Percentiles rank a stretch among this genome's conserved stretches.
Evolutionary conservation across 2,329 filamentous ascomycete genomes (phyloP).

Genomic region (Colletotrichum shisoi): DNA sequence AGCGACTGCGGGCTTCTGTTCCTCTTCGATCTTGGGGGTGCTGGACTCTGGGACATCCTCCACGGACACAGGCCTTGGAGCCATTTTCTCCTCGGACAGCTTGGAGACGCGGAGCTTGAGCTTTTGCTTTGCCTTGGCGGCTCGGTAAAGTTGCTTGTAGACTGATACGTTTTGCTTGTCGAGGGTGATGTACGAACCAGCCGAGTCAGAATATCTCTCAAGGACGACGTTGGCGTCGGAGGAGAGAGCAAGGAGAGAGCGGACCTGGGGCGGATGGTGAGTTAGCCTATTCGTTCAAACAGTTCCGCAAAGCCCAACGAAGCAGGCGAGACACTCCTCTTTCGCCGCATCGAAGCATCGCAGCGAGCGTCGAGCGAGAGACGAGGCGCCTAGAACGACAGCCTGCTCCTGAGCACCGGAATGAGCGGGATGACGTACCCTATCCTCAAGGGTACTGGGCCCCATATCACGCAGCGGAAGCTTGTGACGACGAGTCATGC

Average conservation of each 20-base stretch:
- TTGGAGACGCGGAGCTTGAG: conserved; percentile 80
- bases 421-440: conserved; percentile 68
- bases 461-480: conserved; percentile 85
- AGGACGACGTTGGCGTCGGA: conserved; percentile 70
- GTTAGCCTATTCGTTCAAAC: conserved; percentile 9
- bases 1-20: conserved; percentile 4
- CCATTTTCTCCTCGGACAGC: conserved; percentile 45
- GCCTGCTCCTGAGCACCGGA: not conserved
- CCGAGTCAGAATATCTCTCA: conserved; percentile 95
- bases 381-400: not conserved
- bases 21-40: conserved; percentile 41
- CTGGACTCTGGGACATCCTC: conserved; percentile 59
- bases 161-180: conserved; percentile 79
- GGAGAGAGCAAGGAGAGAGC: conserved; percentile 71
- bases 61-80: conserved; percentile 56
- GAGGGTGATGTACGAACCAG: conserved; percentile 79
- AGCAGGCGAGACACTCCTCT: not conserved
- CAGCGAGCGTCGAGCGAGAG: not conserved
- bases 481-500: conserved; percentile 82
- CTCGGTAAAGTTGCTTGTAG: conserved; percentile 96
- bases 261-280: conserved; percentile 64
- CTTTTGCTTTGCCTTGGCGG: conserved; percentile 98
- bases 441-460: conserved; percentile 75
- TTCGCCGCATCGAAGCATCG: not conserved
- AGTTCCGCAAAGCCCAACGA: not conserved